Conservation (phyloP, 345 rosid species). For the Mallotus nudiflorus region DNA sequence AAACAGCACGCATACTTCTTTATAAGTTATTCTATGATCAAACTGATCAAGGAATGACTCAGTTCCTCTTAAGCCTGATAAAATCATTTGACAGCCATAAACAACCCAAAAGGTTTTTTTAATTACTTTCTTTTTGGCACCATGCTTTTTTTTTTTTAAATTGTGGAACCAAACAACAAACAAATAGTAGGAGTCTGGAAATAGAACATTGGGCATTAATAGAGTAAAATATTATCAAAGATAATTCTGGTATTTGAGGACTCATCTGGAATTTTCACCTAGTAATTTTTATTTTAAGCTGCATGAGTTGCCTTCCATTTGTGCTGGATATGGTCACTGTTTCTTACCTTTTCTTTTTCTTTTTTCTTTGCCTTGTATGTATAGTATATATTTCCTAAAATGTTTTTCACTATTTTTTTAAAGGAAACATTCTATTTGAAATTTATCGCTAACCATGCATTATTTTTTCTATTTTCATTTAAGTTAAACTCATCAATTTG, state of each 20-base stretch:
- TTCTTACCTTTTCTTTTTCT: no score
- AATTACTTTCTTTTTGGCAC: not conserved
- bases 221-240: not conserved
- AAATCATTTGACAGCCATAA: conserved; percentile 74
- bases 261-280: not conserved
- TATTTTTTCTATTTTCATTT: no score
- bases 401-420: not conserved
- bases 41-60: conserved; percentile 93
- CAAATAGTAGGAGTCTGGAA: not conserved
- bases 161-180: not conserved
- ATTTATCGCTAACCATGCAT: no score
- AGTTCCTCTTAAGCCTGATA: conserved; percentile 75
- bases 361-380: no score
- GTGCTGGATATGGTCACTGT: not conserved
- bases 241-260: not conserved
- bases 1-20: conserved; percentile 84
- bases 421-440: conserved; percentile 4
- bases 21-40: conserved; percentile 95
- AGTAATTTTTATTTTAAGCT: not conserved
- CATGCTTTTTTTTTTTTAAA: not conserved
- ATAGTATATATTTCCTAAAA: not conserved
- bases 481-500: not conserved
- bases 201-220: not conserved
- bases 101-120: conserved; percentile 76
- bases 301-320: not conserved